Evolutionary conservation across 176 grass and related monocot species (phyloP), one percentile per base, ranked within the genome.

Genomic region (Triticum monococcum): DNA sequence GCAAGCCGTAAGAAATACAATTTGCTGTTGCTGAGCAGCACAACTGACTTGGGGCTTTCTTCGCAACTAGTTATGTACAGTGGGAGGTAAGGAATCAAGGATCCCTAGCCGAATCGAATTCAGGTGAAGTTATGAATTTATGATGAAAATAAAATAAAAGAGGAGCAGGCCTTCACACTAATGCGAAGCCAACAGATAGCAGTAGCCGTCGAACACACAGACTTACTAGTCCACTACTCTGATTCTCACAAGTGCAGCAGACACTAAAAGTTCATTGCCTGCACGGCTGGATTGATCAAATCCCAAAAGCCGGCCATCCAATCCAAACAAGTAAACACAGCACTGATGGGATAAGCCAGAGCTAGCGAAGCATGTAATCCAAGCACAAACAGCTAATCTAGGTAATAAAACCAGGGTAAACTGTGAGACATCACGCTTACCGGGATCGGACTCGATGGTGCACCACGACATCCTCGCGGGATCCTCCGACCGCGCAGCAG

Each of bases 391-490:
- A 22, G 33, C 22, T 2, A 38, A 40, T 30, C 16, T 5, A 66
- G 12, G 12, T 0, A 63, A 23, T 13, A 75, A 33, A 0, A 18
- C 2, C 24, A 7, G 5, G 43, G 72, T 50, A 9, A 9, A 0
- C 3, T n/a, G 64, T 4, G 2, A 10, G 72, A 13, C 2, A 20
- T 52, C 11, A 1, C 25, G 73, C 89, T 91, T 65, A 98, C 93
- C 95, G 38, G 95, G 95, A 64, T 98, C 95, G n/a, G 95, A 98
- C 77, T 95, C 93, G 72, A 98, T 95, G 8, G 95, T 98, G 68
- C 95, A 98, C 95, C 95, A 98, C 72, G 93, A 93, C 95, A 98
- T 98, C 64, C 68, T 85, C 73, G 79, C 63, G 9, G 86, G 75
- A 60, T 73, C 75, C 11, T 59, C 43, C 5, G 60, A 7, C 59